Base-by-base conservation (phyloP, 2,329 filamentous ascomycete species). In the Colletotrichum caudatum region DNA sequence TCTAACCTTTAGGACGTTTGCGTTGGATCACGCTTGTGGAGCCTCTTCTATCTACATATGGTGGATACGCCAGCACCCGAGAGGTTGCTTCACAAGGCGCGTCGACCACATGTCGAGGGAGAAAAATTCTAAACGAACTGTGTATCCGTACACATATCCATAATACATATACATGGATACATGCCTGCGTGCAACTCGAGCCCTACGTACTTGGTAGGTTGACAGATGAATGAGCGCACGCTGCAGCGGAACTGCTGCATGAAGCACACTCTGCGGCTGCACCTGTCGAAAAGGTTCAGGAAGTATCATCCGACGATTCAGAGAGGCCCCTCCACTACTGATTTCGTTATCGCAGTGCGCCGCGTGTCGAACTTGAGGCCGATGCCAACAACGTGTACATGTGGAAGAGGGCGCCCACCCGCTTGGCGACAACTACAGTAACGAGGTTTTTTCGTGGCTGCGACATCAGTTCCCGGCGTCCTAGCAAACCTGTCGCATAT, bases 131-230 rank as follows among this genome's bases (percentile, higher is more conserved):
- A 69, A 59, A 59, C 35, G 53, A 26, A 11, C 26, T 62, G 44
- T 51, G 46, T 66, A n/a, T n/a, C n/a, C n/a, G n/a, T n/a, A 58
- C 58, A 29, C 59, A 69, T 63, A 16, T 6, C 39, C 9, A 37
- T 37, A 37, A 11, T 37, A 11, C 35, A 9, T 37, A 54, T 65
- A 60, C 69, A 64, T 71, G 69, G 64, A 71, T 59, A 41, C 48
- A 60, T 39, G 59, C 69, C 57, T 68, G 64, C 58, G 68, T 64
- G 41, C 65, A 59, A 48, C 66, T 59, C 65, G 11, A 37, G 11
- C 35, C 8, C 35, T 9, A 59, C 23, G 56, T 48, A 41, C 67
- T 64, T 48, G 56, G 41, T 44, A 50, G 56, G 33, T 29, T 14
- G 44, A 51, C 29, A 58, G 39, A 33, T 56, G 41, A 20, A 7